Percentiles rank a stretch among this genome's conserved stretches.
Evolutionary conservation across 1,284 basidiomycete genomes (phyloP).

Genomic region (Microbotryum violaceum): DNA sequence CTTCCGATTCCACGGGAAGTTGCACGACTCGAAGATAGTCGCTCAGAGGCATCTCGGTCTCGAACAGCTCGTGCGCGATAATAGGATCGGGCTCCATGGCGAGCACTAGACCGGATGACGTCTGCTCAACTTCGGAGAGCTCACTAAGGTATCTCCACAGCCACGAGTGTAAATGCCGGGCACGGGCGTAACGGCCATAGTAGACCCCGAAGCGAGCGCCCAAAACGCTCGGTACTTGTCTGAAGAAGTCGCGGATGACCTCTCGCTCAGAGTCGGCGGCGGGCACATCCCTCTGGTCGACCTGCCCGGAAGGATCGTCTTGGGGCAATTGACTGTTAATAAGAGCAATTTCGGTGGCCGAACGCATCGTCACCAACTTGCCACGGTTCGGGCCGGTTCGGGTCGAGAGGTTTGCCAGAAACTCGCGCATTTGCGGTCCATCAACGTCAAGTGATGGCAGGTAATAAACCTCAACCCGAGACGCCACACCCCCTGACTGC

Average conservation of each 20-base stretch:
- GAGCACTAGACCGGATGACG: constrained; percentile 48
- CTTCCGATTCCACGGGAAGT: constrained; percentile 49
- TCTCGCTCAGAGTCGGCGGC: constrained; percentile 25
- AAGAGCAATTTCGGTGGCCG: no score
- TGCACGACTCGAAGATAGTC: constrained; percentile 57
- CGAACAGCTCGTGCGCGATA: constrained; percentile 52
- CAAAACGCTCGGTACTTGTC: constrained; percentile 57
- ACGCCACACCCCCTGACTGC: no score
- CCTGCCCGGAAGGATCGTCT: no score
- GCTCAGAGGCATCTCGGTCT: constrained; percentile 53
- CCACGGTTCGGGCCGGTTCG: no score
- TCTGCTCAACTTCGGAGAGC: constrained; percentile 45
- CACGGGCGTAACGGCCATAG: constrained; percentile 55
- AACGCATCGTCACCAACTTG: no score
- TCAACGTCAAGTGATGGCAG: constrained; percentile 16
- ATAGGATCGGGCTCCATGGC: constrained; percentile 46
- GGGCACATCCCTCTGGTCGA: no score
- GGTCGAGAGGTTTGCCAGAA: constrained; percentile 2
- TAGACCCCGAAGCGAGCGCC: constrained; percentile 63
- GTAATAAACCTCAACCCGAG: constrained; percentile 34
- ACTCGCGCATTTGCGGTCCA: constrained; percentile 5
- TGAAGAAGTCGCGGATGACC: constrained; percentile 52
- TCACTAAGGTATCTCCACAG: constrained; percentile 6
- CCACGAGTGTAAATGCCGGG: constrained; percentile 55
- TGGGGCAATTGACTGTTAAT: no score